These are phyloP conservation scores for Themeda triandra DNA, from an alignment of 176 grass and related monocot genomes.

Conservation along the genomic window DNA sequence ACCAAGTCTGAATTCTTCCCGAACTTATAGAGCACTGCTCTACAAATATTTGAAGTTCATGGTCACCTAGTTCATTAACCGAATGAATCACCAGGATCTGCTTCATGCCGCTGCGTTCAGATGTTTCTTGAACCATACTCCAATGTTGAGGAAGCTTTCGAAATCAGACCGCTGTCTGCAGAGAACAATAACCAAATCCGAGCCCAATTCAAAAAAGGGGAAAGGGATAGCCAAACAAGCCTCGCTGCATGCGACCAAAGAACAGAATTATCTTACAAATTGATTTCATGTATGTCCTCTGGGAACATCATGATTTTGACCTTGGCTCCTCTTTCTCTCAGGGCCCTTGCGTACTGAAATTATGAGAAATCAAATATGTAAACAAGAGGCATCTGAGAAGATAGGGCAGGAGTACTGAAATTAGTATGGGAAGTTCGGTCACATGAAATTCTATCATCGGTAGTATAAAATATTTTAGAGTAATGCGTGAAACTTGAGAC, in stretches of 20 bases:
- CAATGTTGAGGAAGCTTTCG: conserved; percentile 81
- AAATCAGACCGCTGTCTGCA: conserved; percentile 73
- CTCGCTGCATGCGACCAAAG: neutral
- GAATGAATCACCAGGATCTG: neutral
- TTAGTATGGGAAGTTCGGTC: neutral
- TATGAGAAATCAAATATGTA: neutral
- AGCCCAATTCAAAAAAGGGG: neutral
- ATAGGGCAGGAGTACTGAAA: neutral
- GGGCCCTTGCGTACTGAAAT: conserved; percentile 44
- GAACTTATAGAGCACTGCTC: neutral
- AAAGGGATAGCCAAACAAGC: neutral
- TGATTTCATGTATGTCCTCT: conserved; percentile 61
- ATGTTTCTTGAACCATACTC: conserved; percentile 90
- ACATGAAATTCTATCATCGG: neutral
- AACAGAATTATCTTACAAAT: conserved; percentile 24
- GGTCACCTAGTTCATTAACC: neutral
- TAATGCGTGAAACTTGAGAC: neutral
- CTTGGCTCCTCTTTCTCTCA: conserved; percentile 41
- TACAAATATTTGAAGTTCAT: neutral
- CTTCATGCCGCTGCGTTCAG: neutral
- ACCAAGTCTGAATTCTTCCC: neutral
- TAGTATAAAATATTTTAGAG: neutral
- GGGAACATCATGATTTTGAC: conserved; percentile 57
- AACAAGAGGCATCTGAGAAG: neutral
- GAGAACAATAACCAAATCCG: neutral